phyloP scores from a whole-genome alignment of 371 early-diverging fungal genomes.

The Mucor irregularis region DNA sequence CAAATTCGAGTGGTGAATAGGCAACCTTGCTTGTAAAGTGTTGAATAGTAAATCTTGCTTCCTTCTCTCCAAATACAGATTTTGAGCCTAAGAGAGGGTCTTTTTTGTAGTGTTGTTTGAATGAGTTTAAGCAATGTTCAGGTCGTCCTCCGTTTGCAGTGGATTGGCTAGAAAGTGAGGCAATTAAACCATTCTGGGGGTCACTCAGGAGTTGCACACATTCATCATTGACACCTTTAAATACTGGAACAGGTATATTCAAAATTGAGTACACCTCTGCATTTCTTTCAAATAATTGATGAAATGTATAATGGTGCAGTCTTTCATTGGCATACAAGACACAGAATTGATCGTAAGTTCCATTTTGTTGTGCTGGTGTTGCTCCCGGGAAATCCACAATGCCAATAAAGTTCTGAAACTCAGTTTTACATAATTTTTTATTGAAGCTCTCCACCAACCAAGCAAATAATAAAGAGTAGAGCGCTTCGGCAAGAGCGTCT shows the following conservation, averaged over 20 bases:
- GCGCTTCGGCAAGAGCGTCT: conserved; percentile 23
- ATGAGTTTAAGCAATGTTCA: conserved; percentile 7
- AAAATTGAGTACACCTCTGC: conserved; percentile 41
- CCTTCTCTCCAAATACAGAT: background rate
- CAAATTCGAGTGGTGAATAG: conserved; percentile 72
- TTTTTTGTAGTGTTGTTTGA: conserved; percentile 20
- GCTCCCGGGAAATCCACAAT: conserved; percentile 70
- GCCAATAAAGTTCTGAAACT: conserved; percentile 68
- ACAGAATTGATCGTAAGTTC: conserved; percentile 71
- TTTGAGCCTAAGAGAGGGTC: conserved; percentile 10
- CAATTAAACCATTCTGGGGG: conserved; percentile 44
- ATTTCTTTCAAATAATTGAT: conserved; percentile 60
- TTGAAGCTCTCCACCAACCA: conserved; percentile 34
- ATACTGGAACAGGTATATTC: conserved; percentile 24
- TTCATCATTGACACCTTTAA: conserved; percentile 29
- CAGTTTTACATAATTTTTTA: conserved; percentile 33
- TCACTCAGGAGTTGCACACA: conserved; percentile 48
- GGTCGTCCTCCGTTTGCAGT: background rate
- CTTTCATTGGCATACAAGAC: conserved; percentile 81
- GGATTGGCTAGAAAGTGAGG: conserved; percentile 28
- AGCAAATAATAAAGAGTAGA: conserved; percentile 26
- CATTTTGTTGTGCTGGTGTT: conserved; percentile 18
- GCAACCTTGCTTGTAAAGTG: conserved; percentile 77
- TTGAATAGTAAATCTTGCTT: conserved; percentile 61
- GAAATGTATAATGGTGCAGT: conserved; percentile 59